Evolutionary conservation across 2,329 filamentous ascomycete genomes (phyloP).

Genomic region (Aspergillus melleus): DNA sequence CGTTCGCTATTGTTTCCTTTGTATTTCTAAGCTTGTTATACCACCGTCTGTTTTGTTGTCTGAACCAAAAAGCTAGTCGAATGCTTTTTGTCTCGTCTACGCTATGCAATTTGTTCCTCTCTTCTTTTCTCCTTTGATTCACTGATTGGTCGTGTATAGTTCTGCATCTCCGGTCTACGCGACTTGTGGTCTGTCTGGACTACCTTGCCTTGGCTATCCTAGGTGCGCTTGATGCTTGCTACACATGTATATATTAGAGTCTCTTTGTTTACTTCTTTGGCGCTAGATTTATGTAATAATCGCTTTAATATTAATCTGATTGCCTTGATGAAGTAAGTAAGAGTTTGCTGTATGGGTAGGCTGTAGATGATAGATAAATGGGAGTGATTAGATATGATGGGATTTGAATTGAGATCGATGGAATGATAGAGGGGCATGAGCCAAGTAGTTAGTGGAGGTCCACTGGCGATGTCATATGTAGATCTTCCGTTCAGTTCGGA

Average conservation of each 20-base stretch:
- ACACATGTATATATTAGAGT: constrained; percentile 37
- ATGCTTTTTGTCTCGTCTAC: too few relatives aligned
- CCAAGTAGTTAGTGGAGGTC: too few relatives aligned
- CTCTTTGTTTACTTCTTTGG: constrained; percentile 24
- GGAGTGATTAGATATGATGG: too few relatives aligned
- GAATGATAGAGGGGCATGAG: too few relatives aligned
- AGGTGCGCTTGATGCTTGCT: constrained; percentile 26
- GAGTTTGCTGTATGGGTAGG: too few relatives aligned
- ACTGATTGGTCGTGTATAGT: constrained; percentile 24
- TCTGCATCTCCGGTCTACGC: constrained; percentile 14
- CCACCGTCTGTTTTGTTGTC: constrained; percentile 15
- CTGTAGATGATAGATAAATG: too few relatives aligned
- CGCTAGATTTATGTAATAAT: constrained; percentile 37
- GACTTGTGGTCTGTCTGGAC: constrained; percentile 14
- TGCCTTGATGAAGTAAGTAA: neutral
- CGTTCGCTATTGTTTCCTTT: constrained; percentile 22
- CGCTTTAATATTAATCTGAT: constrained; percentile 26
- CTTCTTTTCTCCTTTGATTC: constrained; percentile 12
- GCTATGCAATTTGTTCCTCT: too few relatives aligned
- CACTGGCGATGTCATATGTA: too few relatives aligned
- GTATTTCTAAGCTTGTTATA: constrained; percentile 21
- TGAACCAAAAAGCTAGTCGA: constrained; percentile 20
- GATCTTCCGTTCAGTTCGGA: too few relatives aligned
- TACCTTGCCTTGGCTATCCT: constrained; percentile 21
- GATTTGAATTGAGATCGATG: too few relatives aligned